These are phyloP conservation scores for Candida krabiensis DNA, from an alignment of 805 yeast genomes.

Conservation along the genomic window DNA sequence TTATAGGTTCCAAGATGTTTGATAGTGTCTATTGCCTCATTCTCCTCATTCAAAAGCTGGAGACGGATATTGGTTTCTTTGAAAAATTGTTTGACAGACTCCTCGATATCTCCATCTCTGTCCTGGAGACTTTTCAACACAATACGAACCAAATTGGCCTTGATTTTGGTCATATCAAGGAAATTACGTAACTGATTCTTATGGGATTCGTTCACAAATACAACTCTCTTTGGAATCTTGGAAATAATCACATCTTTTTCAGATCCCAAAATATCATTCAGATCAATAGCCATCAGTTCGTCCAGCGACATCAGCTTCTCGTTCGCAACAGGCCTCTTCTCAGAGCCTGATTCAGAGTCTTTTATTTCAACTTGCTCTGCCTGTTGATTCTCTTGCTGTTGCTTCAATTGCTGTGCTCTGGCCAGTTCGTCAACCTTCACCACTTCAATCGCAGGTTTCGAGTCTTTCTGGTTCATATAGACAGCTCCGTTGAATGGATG, in stretches of 20 bases:
- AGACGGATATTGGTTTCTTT: constrained; percentile 17
- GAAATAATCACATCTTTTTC: constrained; percentile 23
- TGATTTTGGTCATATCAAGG: constrained; percentile 11
- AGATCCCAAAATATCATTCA: constrained; percentile 19
- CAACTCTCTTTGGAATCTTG: constrained; percentile 28
- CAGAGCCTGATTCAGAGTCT: constrained; percentile 1
- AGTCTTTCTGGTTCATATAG: constrained; percentile 46
- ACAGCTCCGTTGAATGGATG: constrained; percentile 74
- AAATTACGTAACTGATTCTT: constrained; percentile 18
- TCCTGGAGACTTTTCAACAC: constrained; percentile 9
- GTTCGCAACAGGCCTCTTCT: constrained; percentile 1
- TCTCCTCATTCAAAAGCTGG: constrained; percentile 15
- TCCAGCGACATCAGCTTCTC: constrained; percentile 24
- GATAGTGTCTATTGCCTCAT: constrained; percentile 16
- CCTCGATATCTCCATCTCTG: constrained; percentile 13
- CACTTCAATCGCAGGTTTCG: constrained; percentile 34
- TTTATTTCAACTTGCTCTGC: constrained; percentile 6
- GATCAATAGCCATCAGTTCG: constrained; percentile 26
- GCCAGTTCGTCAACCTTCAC: constrained; percentile 20
- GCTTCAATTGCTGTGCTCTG: constrained; percentile 5
- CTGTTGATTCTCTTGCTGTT: constrained; percentile 4
- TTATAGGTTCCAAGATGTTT: constrained; percentile 23
- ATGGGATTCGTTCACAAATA: constrained; percentile 25
- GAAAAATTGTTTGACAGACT: constrained; percentile 22
- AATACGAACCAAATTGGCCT: constrained; percentile 12